Base-by-base conservation (phyloP, 2,329 filamentous ascomycete species). In the Phialocephala sp. region DNA sequence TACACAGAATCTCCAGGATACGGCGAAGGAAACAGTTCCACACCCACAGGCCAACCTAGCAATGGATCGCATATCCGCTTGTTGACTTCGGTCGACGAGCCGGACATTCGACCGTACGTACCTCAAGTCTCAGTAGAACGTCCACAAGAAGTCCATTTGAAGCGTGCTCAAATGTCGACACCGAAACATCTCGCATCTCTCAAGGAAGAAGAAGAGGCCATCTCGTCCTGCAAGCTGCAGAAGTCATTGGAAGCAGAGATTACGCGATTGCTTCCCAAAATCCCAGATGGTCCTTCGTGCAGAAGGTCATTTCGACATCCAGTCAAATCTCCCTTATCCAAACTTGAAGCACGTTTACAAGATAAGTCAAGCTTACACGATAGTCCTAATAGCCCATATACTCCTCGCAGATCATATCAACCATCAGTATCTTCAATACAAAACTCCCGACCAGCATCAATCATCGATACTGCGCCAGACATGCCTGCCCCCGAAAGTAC, bases 401-500 rank as follows among this genome's bases (percentile, higher is more conserved):
- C 66, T 6, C 68, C 74, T 15, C 75, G 78, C 67, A 80, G 81
- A 73, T 79, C 81, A 72, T 85, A 86, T 71, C 80, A 85, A 66
- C 79, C 83, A 36, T 77, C 82, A 32, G 77, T 80, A 24, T 75
- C 76, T 47, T 80, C 80, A 20, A 73, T 79, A 59, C 79, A 41
- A 41, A 12, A 82, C 11, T 84, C 83, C 22, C 77, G 83, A 73
- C 76, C 81, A 27, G 76, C 81, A 5, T 85, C 84, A 1, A 79
- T 86, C 36, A 74, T 86, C 45, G 83, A 85, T 71, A 89, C 90
- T 60, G 84, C 86, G 4, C 84, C 85, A 2, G 80, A 82, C 67
- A 88, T 91, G 75, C 83, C 83, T 5, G 86, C 88, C 3, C 84
- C 87, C 41, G 89, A 91, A 69, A 83, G 85, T 1, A 84, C 87